A percentile compares a stretch with the other conserved stretches of the same genome.
phyloP scores from a whole-genome alignment of 2,329 filamentous ascomycete genomes.

The Colletotrichum sp. region DNA sequence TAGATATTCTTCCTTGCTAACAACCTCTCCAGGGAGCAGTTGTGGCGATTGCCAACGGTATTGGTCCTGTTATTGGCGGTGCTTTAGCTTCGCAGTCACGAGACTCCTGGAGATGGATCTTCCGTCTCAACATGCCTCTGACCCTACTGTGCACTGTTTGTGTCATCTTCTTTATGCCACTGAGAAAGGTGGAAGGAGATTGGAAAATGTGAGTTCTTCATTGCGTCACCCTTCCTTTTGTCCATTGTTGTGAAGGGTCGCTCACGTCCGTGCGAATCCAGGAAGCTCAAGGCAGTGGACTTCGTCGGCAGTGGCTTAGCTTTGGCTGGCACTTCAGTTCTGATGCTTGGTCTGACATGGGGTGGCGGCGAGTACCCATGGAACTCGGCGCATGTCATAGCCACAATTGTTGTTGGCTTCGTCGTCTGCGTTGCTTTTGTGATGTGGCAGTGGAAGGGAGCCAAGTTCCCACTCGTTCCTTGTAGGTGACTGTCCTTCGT shows the following conservation, averaged over 20 bases:
- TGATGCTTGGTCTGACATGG: conserved; percentile 61
- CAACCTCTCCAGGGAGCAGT: conserved; percentile 43
- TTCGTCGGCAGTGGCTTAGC: conserved; percentile 37
- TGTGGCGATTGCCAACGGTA: conserved; percentile 57
- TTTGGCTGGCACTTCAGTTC: conserved; percentile 47
- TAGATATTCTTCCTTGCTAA: neutral
- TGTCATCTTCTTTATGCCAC: conserved; percentile 61
- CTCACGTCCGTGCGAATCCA: neutral
- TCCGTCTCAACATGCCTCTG: conserved; percentile 58
- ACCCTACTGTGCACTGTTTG: conserved; percentile 49
- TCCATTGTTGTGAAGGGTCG: neutral
- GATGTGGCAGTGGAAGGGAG: conserved; percentile 57
- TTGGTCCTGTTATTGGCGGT: conserved; percentile 60
- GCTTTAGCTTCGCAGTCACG: conserved; percentile 48
- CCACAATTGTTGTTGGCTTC: conserved; percentile 55
- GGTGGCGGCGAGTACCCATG: conserved; percentile 64
- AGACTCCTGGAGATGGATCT: conserved; percentile 59
- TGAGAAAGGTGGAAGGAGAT: conserved; percentile 57
- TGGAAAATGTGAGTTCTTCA: conserved; percentile 45
- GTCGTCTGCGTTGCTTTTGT: conserved; percentile 42
- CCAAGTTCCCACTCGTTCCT: conserved; percentile 52
- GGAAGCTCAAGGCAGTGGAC: conserved; percentile 56
- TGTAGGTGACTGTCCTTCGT: conserved; percentile 31
- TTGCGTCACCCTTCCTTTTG: neutral
- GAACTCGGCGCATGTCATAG: conserved; percentile 59